Evolutionary conservation across 176 grass and related monocot genomes (phyloP), one percentile per base, ranked within the genome.

Genomic region (Saccharum spontaneum): DNA sequence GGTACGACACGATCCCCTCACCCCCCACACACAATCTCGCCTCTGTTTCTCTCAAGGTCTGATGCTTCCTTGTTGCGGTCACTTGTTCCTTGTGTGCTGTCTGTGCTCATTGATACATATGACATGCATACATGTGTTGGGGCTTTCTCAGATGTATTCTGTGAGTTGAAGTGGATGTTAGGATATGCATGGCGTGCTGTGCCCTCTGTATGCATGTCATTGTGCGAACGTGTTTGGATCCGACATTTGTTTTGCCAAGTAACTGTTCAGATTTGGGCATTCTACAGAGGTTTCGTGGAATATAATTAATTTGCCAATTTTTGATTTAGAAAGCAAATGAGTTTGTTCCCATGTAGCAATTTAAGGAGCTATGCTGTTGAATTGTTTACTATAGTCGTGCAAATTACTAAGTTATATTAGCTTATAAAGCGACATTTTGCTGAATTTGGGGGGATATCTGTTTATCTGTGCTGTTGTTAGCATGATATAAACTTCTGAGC

Each of bases 1-100:
- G 87, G 92, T 91, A 83, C 54, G 38, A 6, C 60, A 30, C 61
- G 4, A 30, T 46, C 46, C 8, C 16, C 24, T 20, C 61, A n/a
- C n/a, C n/a, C n/a, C n/a, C n/a, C n/a, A n/a, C n/a, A n/a, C n/a
- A n/a, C n/a, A 4, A 39, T n/a, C 26, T 16, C 31, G 10, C 45
- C 66, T 67, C 73, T 79, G 67, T 68, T 87, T 48, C 54, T 86
- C 20, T n/a, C 10, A 20, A 5, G n/a, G 22, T 18, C 24, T 20
- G 61, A 18, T 75, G 60, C 80, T 75, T 83, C 62, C 16, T 67
- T 39, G 17, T 45, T 38, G 41, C 34, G 3, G 14, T 72, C 33
- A 52, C 23, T 71, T 82, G 75, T 26, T 45, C 36, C 43, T 52
- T 52, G 31, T 33, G 8, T 57, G 41, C 36, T 88, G 13, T 44